phyloP scores from a whole-genome alignment of 1,139 yeast species.

The Torulaspora pretoriensis region DNA sequence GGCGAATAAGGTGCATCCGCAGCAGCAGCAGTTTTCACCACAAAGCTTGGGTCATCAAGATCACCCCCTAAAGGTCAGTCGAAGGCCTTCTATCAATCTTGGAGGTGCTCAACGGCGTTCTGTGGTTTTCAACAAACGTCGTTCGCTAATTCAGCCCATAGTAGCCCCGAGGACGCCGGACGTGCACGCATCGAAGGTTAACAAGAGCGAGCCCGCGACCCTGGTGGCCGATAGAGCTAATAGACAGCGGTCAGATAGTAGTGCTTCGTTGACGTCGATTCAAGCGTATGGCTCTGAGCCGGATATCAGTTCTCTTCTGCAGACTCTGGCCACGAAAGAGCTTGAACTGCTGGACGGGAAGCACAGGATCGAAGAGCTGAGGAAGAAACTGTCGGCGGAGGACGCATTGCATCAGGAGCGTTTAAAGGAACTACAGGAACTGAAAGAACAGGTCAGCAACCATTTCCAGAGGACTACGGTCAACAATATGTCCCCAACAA shows the following conservation, averaged over 20 bases:
- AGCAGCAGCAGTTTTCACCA: constrained; percentile 13
- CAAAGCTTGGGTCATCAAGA: constrained; percentile 12
- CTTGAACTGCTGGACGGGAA: constrained; percentile 34
- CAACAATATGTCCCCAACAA: not conserved
- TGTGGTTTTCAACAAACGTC: constrained; percentile 21
- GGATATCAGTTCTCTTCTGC: constrained; percentile 22
- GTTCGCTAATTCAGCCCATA: constrained; percentile 34
- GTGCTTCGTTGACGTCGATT: constrained; percentile 8
- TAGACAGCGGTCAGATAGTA: constrained; percentile 12
- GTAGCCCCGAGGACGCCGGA: constrained; percentile 28
- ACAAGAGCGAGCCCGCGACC: constrained; percentile 8
- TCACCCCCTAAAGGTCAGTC: constrained; percentile 13
- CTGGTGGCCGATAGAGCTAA: constrained; percentile 2
- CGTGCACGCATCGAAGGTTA: not conserved
- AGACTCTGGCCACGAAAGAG: constrained; percentile 34
- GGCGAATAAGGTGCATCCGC: constrained; percentile 7
- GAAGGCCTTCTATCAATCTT: not conserved
- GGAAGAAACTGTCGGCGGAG: constrained; percentile 25
- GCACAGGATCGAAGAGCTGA: constrained; percentile 33
- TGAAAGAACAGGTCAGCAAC: constrained; percentile 27
- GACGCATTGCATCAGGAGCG: constrained; percentile 27
- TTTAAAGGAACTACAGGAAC: constrained; percentile 25
- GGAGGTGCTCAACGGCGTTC: not conserved
- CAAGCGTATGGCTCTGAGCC: constrained; percentile 1
- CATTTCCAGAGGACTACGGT: constrained; percentile 3